phyloP scores from a whole-genome alignment of 2,329 filamentous ascomycete genomes.

The Didymella pinodella region DNA sequence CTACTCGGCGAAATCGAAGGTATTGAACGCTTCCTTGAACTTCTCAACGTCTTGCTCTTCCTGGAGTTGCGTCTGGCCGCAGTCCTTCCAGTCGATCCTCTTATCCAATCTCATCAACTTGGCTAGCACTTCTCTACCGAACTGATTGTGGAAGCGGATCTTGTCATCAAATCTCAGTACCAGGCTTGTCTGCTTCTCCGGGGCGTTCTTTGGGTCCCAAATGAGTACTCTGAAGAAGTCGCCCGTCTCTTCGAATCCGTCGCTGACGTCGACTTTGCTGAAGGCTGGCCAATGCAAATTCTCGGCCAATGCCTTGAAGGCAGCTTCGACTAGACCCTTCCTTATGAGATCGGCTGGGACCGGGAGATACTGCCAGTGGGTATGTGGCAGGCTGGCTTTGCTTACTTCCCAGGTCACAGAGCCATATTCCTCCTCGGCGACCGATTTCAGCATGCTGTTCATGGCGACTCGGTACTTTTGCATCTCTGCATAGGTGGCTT shows the following conservation, averaged over 20 bases:
- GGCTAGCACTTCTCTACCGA: slow-evolving; percentile 84
- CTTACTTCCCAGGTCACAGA: slow-evolving; percentile 93
- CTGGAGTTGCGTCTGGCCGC: slow-evolving; percentile 76
- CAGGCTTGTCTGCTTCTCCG: slow-evolving; percentile 71
- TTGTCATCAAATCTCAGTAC: slow-evolving; percentile 76
- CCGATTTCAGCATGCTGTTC: slow-evolving; percentile 74
- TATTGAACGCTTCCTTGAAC: slow-evolving; percentile 83
- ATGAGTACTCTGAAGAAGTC: slow-evolving; percentile 86
- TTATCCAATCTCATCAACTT: slow-evolving; percentile 84
- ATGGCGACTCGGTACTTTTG: slow-evolving; percentile 77
- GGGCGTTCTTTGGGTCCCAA: slow-evolving; percentile 65
- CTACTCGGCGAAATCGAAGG: slow-evolving; percentile 76
- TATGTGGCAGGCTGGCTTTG: slow-evolving; percentile 79
- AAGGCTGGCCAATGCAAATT: slow-evolving; percentile 70
- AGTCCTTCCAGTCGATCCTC: slow-evolving; percentile 85
- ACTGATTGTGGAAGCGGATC: slow-evolving; percentile 87
- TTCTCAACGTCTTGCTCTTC: slow-evolving; percentile 79
- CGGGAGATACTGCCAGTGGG: slow-evolving; percentile 93
- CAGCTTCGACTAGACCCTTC: slow-evolving; percentile 82
- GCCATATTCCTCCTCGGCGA: slow-evolving; percentile 68
- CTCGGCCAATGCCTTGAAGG: slow-evolving; percentile 87
- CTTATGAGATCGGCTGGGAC: slow-evolving; percentile 72
- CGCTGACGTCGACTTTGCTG: slow-evolving; percentile 51
- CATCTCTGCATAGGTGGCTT: slow-evolving; percentile 80
- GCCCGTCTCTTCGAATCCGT: slow-evolving; percentile 53